Base-by-base conservation (phyloP, 306 rosid genomes). In the Abrus pulchellus region DNA sequence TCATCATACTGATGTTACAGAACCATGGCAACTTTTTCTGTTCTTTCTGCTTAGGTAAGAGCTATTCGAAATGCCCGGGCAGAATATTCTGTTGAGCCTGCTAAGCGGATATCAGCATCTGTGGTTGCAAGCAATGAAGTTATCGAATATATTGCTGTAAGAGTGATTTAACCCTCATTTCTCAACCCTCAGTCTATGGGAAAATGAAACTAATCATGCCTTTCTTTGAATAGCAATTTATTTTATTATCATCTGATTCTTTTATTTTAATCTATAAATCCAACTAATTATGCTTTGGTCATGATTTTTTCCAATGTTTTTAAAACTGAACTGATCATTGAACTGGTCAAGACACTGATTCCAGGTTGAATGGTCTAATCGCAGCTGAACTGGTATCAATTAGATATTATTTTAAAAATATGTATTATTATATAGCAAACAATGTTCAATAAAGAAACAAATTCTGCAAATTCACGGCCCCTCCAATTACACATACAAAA, bases 31-130 rank as follows among this genome's bases (percentile, higher is more conserved):
- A 7, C 40, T 41, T 80, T 54, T 62, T 33, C 49, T 80, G 4
- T 50, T 60, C 32, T 62, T 45, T 27, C 43, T 61, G 20, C 82
- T 40, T 84, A 94, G 99, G 92, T 89, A 69, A 93, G 88, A 86
- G 91, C 97, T 7, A 80, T 94, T 73, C 84, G 99, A 82, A 94
- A 94, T 92, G 94, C 92, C 73, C 89, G 97, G 78, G 97, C 99
- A 77, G 99, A 94, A 89, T 92, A 94, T 85, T 91, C 97, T 70
- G 99, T 94, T 88, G 99, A 91, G 87, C 97, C 97, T 47, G 99
- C 85, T 27, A 94, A 90, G 85, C 89, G 94, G 56, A 91, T 94
- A 86, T 94, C 99, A 53, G 97, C 94, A 59, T 91, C 92, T 12
- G 78, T 92, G 55, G 93, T 92, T 83, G 99, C 99, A 64, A 92